Base-by-base conservation (phyloP, 768 basidiomycete genomes). In the Psilocybe cyanescens region DNA sequence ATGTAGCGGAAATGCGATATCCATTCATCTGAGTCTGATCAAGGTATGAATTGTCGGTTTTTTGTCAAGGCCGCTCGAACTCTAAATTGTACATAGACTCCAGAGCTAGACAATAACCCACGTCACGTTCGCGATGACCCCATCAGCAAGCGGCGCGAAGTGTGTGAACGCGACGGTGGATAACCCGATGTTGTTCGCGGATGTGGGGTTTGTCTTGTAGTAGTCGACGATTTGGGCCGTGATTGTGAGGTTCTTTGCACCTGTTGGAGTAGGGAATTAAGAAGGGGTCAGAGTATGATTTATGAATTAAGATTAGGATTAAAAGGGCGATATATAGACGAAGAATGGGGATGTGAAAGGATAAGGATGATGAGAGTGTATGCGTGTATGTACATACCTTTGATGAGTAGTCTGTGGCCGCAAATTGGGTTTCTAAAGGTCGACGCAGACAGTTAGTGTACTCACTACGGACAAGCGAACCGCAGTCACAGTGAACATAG, bases 171-270 rank as follows among this genome's bases (percentile, higher is more conserved):
- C 75, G 11, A 64, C 48, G 1, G 56, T 29, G 1, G 75, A 75
- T 28, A 76, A 52, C 17, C 76, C 75, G 55, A 78, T 64, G 51
- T 70, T 67, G 31, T 58, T 39, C n/a, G 51, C 54, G 1, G 61
- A 46, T 12, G 55, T 55, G 7, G 47, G 17, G 17, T 24, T 31
- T 24, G 49, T 50, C 30, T 50, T 61, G 67, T 68, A 72, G 62
- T 69, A 72, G 57, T 78, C 76, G 49, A 78, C 75, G 41, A 78
- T 69, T 0, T 62, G 60, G 1, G 70, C 76, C 16, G 62, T 73
- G 50, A 37, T 75, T 17, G 62, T 73, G 50, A 37, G 53, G 49
- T 33, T 37, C 3, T 8, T 39, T 16, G 30, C 19, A 29, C n/a
- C 41, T 24, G 24, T 24, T 24, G 24, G 24, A 24, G 24, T 24